Percentiles rank a stretch among this genome's conserved stretches.
Conservation (phyloP, 2,329 filamentous ascomycete genomes). For the Pseudocercospora vitis region DNA sequence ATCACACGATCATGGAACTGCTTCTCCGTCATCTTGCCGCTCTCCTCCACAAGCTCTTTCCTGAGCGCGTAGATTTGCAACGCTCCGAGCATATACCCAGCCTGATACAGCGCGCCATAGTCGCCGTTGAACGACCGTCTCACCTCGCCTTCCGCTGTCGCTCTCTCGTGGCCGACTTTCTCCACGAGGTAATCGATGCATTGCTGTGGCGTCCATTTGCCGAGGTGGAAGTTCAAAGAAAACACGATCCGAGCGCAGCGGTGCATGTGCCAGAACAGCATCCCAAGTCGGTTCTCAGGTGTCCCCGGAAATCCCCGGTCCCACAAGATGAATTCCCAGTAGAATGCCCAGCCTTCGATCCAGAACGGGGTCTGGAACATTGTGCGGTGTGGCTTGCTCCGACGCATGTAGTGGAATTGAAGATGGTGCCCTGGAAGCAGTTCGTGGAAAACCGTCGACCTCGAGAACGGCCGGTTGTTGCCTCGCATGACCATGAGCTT, state of each 20-base stretch:
- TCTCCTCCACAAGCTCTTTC: constrained; percentile 50
- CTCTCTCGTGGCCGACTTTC: constrained; percentile 59
- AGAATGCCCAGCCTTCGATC: constrained; percentile 62
- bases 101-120: constrained; percentile 60
- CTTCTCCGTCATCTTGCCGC: constrained; percentile 49
- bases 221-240: constrained; percentile 59
- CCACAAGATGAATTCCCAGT: constrained; percentile 63
- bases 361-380: constrained; percentile 60
- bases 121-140: constrained; percentile 57
- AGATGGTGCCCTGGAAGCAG: constrained; percentile 61
- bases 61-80: constrained; percentile 56
- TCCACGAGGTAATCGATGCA: constrained; percentile 59
- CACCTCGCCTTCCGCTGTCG: constrained; percentile 62
- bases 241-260: constrained; percentile 61
- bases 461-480: constrained; percentile 59
- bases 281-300: constrained; percentile 56
- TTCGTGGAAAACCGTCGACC: constrained; percentile 62
- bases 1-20: constrained; percentile 58
- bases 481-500: constrained; percentile 62
- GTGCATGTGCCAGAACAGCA: constrained; percentile 64
- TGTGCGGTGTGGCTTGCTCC: constrained; percentile 51
- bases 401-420: constrained; percentile 52
- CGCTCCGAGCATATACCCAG: constrained; percentile 61
- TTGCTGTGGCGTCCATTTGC: constrained; percentile 53
- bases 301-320: constrained; percentile 52